phyloP scores from a whole-genome alignment of 768 basidiomycete genomes.

The Paxillus involutus region DNA sequence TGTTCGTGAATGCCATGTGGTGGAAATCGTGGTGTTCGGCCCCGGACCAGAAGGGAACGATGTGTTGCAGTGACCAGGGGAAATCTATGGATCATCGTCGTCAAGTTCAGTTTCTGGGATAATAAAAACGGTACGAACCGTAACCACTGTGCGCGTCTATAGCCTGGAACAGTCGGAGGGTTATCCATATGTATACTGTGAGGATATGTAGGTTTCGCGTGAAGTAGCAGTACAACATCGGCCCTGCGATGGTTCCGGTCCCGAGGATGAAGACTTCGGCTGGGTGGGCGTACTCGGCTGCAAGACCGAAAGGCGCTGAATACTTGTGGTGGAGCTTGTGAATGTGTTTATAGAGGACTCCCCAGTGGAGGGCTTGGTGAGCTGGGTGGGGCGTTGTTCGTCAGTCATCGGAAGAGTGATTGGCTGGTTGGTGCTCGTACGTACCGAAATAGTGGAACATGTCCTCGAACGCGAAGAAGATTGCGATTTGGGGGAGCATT shows the following conservation, averaged over 20 bases:
- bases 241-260: constrained; percentile 86
- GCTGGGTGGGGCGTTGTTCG: constrained; percentile 42
- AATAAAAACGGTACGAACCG: constrained; percentile 47
- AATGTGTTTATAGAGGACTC: constrained; percentile 84
- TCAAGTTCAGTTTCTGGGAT: neutral
- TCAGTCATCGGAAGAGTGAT: neutral
- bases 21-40: constrained; percentile 99
- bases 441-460: constrained; percentile 87
- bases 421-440: constrained; percentile 10
- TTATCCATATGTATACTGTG: constrained; percentile 93
- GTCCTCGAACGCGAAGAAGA: constrained; percentile 97
- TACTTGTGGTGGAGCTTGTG: constrained; percentile 99
- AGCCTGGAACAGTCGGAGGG: constrained; percentile 92
- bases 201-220: constrained; percentile 79
- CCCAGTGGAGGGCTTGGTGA: constrained; percentile 87
- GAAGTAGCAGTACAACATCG: constrained; percentile 81
- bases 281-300: constrained; percentile 97
- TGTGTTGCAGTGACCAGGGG: constrained; percentile 94
- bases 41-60: constrained; percentile 94
- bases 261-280: constrained; percentile 95
- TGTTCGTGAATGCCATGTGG: constrained; percentile 94
- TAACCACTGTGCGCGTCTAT: constrained; percentile 97
- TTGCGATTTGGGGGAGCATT: constrained; percentile 73
- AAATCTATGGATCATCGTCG: constrained; percentile 57
- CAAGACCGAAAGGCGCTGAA: constrained; percentile 94